Evolutionary conservation across 1,284 basidiomycete genomes (phyloP).

Genomic region (Leccinum glutinopallens): DNA sequence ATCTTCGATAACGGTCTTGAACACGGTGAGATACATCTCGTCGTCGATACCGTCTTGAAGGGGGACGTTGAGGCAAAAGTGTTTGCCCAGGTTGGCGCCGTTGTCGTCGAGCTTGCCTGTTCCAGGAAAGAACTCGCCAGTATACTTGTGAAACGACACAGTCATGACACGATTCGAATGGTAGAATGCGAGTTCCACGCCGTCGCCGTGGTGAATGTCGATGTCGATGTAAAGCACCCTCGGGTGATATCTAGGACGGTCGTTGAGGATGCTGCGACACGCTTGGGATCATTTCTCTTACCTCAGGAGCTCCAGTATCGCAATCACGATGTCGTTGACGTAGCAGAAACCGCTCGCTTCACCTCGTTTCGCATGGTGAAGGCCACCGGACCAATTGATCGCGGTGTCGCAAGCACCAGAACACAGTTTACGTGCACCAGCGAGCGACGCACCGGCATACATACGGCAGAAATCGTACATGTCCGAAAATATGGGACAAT

Average conservation of each 20-base stretch:
- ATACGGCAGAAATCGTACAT: conserved; percentile 92
- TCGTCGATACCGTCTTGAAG: conserved; percentile 97
- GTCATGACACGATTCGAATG: conserved; percentile 98
- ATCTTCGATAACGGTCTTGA: conserved; percentile 96
- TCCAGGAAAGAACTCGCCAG: conserved; percentile 96
- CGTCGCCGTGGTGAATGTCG: conserved; percentile 97
- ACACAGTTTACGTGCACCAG: conserved; percentile 85
- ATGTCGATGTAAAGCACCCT: conserved; percentile 97
- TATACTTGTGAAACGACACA: conserved; percentile 99
- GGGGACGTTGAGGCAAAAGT: conserved; percentile 96
- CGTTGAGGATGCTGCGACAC: not conserved
- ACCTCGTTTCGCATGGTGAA: conserved; percentile 95
- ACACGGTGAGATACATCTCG: conserved; percentile 92
- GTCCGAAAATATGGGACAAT: conserved; percentile 92
- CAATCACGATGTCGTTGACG: conserved; percentile 93
- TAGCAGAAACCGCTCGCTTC: conserved; percentile 98
- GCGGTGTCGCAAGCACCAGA: conserved; percentile 92
- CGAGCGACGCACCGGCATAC: conserved; percentile 90
- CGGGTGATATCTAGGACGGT: conserved; percentile 69
- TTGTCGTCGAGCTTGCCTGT: conserved; percentile 94
- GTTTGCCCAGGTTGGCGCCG: conserved; percentile 85
- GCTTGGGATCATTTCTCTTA: conserved; percentile 37
- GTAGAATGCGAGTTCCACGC: conserved; percentile 97
- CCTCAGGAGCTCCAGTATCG: conserved; percentile 91
- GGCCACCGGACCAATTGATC: conserved; percentile 95